Evolutionary conservation across 257 asterid genomes (phyloP).

Genomic region (Penstemon davidsonii): DNA sequence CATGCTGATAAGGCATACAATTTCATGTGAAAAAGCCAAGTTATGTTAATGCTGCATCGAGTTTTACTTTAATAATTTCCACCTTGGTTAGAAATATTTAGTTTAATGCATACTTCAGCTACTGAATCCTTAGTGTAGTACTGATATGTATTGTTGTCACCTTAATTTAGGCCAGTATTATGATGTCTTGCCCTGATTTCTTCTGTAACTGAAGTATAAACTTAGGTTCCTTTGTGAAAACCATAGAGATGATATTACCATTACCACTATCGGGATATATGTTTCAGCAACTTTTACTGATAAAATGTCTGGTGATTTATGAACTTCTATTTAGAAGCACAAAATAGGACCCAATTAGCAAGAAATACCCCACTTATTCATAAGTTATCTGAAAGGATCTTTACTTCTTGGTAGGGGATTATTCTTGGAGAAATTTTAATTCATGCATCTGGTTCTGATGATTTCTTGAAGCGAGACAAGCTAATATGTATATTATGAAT

Average conservation of each 20-base stretch:
- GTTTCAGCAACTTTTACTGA: background rate
- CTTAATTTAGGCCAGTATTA: conserved; percentile 1
- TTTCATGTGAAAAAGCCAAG: background rate
- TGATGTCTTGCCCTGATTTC: conserved; percentile 3
- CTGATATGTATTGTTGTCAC: conserved; percentile 2
- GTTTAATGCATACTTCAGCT: background rate
- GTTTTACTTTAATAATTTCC: background rate
- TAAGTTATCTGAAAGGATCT: background rate
- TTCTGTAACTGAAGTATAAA: conserved; percentile 2
- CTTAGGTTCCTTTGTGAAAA: conserved; percentile 4
- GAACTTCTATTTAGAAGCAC: conserved; percentile 1
- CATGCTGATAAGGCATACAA: background rate
- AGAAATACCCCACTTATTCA: background rate
- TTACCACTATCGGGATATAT: background rate
- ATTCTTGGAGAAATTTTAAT: background rate
- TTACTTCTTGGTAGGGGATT: background rate
- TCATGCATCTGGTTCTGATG: background rate
- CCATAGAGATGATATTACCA: background rate
- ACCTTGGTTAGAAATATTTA: background rate
- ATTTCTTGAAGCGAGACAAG: background rate
- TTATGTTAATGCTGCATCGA: background rate
- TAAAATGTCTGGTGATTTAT: background rate
- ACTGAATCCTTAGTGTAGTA: background rate
- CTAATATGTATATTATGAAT: background rate
- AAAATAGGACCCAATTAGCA: conserved; percentile 7